A percentile compares a stretch with the other conserved stretches of the same genome.
Conservation (phyloP, 208 protist genomes). For the Hexamita inflata region DNA sequence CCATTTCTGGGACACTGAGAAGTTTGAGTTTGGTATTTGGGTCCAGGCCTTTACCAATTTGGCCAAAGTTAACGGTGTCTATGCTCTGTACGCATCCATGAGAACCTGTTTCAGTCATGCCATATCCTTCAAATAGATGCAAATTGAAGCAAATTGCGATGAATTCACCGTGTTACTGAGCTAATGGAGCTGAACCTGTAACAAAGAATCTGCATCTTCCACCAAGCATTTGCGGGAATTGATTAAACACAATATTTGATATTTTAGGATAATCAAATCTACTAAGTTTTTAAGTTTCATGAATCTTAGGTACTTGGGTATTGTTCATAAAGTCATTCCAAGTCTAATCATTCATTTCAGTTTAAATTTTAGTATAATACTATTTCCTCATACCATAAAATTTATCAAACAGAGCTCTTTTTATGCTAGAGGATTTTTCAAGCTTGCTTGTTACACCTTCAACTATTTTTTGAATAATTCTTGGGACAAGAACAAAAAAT, state of each 20-base stretch:
- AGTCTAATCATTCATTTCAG: not conserved
- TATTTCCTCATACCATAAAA: not conserved
- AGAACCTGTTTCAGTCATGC: constrained; percentile 18
- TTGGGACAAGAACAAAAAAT: not conserved
- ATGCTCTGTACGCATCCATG: not conserved
- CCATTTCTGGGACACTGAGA: not conserved
- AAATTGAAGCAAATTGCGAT: not conserved
- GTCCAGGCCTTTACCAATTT: not conserved
- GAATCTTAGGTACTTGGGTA: too few species aligned
- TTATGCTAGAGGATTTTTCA: not conserved
- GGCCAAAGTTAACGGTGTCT: not conserved
- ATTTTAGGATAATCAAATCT: not conserved
- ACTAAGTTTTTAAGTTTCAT: not conserved
- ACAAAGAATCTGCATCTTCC: constrained; percentile 1
- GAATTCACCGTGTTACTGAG: not conserved
- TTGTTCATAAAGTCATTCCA: not conserved
- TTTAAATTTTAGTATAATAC: not conserved
- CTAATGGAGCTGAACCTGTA: constrained; percentile 27
- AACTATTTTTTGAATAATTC: not conserved
- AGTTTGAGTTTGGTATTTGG: not conserved
- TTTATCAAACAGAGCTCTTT: not conserved
- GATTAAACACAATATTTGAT: not conserved
- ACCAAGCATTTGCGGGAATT: not conserved
- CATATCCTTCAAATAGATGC: constrained; percentile 24
- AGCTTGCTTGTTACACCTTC: not conserved